Evolutionary conservation across 2,329 filamentous ascomycete species (phyloP), one percentile per base, ranked within the genome.

Genomic region (Arthrocladium fulminans): DNA sequence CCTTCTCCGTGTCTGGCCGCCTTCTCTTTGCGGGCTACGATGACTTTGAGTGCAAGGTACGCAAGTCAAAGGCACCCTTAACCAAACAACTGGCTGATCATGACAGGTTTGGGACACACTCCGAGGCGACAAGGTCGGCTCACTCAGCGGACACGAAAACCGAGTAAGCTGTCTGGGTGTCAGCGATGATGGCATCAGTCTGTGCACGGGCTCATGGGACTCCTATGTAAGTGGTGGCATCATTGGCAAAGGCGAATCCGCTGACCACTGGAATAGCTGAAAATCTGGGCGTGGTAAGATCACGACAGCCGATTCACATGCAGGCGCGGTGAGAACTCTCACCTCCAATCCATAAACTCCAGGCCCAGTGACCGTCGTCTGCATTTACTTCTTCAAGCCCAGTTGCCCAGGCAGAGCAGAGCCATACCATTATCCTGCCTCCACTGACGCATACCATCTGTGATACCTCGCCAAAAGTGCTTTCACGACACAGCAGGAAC

Each of bases 171-270:
- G 92, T 71, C 74, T 98, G 65, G 92, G 92, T 58, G 92, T 98
- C 61, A 97, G 90, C 77, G 97, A 97, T 68, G 92, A 98, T 65
- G 92, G 90, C 55, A 95, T 97, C 74, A 97, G 90, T 75, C 77
- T 98, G 73, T 97, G 92, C 80, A 98, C 92, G 64, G 92, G 92
- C 68, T 98, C 92, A 59, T 98, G 92, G 92, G 92, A 98, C 73
- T 96, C 92, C 63, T 79, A 95, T 76, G 92, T 97, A 79, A 73
- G 88, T 78, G 12, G n/a, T 39, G 41, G 47, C 32, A 32, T 29
- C 29, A 35, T 29, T 37, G 20, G 23, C 13, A 24, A 34, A 34
- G 10, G 17, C 15, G 40, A 9, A 43, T 27, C 22, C 25, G 19
- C 27, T 44, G 41, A 23, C 15, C 71, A 63, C 51, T 49, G 48